phyloP scores from a whole-genome alignment of 192 early-diverging fungal species.

The Coemansia sp. region DNA sequence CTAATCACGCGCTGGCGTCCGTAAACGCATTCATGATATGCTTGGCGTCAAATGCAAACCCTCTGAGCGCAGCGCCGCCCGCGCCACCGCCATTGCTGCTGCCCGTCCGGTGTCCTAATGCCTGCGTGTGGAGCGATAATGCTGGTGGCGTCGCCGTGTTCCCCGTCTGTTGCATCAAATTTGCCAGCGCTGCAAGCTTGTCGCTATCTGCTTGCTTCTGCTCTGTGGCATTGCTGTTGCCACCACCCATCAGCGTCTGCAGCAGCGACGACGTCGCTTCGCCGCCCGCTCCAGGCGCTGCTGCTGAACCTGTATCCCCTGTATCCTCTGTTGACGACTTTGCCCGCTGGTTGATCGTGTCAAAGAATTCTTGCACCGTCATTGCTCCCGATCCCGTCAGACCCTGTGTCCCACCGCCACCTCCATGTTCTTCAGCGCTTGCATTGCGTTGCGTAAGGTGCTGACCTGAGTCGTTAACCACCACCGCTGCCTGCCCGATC shows the following conservation, averaged over 20 bases:
- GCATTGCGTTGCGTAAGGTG: not conserved
- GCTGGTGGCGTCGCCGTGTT: slow-evolving; percentile 27
- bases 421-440: not conserved
- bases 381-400: slow-evolving; percentile 16
- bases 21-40: slow-evolving; percentile 41
- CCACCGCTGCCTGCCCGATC: slow-evolving; percentile 20
- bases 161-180: slow-evolving; percentile 49
- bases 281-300: not conserved
- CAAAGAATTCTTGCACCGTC: slow-evolving; percentile 47
- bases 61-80: slow-evolving; percentile 13
- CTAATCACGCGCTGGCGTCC: not conserved
- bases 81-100: slow-evolving; percentile 14
- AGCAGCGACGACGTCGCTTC: slow-evolving; percentile 44
- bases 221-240: slow-evolving; percentile 2
- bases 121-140: not conserved
- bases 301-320: not conserved
- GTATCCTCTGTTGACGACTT: slow-evolving; percentile 14
- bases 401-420: not conserved
- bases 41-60: slow-evolving; percentile 36
- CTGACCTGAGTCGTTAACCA: slow-evolving; percentile 21
- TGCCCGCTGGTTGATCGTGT: slow-evolving; percentile 23
- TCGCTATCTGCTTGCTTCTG: slow-evolving; percentile 7
- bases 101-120: not conserved
- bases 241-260: slow-evolving; percentile 51
- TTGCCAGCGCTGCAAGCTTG: slow-evolving; percentile 47